Conservation (phyloP, 768 basidiomycete species). For the Leucosporidium yakuticum region DNA sequence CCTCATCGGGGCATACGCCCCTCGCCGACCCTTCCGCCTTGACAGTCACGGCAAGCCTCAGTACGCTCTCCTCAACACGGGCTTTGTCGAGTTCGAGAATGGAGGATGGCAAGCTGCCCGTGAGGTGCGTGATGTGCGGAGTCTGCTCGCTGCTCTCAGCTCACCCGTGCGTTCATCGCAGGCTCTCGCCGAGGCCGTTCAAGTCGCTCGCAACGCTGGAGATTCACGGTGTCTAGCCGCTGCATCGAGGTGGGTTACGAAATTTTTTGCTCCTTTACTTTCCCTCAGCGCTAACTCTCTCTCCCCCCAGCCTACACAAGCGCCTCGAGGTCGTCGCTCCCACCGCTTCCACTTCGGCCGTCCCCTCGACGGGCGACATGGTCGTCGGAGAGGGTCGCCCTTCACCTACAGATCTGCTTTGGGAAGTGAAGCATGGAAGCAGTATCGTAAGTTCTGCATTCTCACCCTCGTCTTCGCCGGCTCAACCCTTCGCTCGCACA, state of each 20-base stretch:
- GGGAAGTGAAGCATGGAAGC: not conserved
- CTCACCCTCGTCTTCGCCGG: not conserved
- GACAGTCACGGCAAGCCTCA: not conserved
- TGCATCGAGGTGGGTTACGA: not conserved
- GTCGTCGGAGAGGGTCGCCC: not conserved
- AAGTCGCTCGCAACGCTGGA: conserved; percentile 12
- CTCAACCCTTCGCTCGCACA: not conserved
- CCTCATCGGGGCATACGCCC: not conserved
- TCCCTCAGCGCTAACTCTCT: not conserved
- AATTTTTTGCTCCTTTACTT: too few species aligned
- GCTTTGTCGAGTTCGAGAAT: conserved; percentile 16
- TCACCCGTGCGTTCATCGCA: not conserved
- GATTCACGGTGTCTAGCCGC: conserved; percentile 5
- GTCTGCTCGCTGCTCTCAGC: not conserved
- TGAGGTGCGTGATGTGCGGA: not conserved
- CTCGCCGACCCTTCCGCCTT: not conserved
- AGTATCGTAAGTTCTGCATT: not conserved
- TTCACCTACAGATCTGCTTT: conserved; percentile 10
- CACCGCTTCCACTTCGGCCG: not conserved
- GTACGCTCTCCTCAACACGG: conserved; percentile 17
- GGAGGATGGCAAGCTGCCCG: conserved; percentile 1
- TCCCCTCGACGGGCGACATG: not conserved
- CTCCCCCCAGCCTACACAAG: not conserved
- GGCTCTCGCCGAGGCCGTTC: conserved; percentile 10
- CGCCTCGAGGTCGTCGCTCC: conserved; percentile 5